Evolutionary conservation across 257 asterid genomes (phyloP).

Genomic region (Forsythia suspensa): DNA sequence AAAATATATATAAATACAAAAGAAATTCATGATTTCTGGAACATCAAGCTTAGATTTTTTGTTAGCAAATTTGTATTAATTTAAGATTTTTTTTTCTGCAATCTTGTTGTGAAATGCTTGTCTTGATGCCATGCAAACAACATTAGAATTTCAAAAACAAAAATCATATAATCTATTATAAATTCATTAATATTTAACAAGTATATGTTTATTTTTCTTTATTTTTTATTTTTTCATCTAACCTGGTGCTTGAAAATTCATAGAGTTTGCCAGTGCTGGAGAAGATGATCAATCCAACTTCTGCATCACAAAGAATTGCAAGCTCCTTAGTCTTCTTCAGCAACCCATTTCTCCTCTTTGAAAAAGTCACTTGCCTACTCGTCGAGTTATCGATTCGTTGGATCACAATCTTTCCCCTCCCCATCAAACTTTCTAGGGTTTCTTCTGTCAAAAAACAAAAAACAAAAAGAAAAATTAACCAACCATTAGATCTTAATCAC

Average conservation of each 20-base stretch:
- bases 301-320: conserved; percentile 57
- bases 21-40: not conserved
- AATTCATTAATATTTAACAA: not conserved
- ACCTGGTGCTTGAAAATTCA: conserved; percentile 48
- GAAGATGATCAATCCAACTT: conserved; percentile 49
- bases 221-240: not conserved
- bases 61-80: not conserved
- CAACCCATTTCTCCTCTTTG: conserved; percentile 54
- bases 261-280: conserved; percentile 51
- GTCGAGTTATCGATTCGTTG: conserved; percentile 50
- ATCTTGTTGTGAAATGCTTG: not conserved
- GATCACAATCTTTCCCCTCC: conserved; percentile 56
- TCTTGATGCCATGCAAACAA: conserved; percentile 18
- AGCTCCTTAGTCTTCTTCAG: conserved; percentile 60
- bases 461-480: not conserved
- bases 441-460: not conserved
- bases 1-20: not conserved
- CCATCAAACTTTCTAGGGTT: conserved; percentile 48
- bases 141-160: not conserved
- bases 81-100: too few species aligned
- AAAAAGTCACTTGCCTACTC: conserved; percentile 53
- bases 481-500: conserved; percentile 30
- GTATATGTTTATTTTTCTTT: not conserved
- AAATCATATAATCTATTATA: not conserved
- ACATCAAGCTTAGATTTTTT: not conserved